Evolutionary conservation across 164 flowering plant genomes (phyloP), one percentile per base, ranked within the genome.

Genomic region (Liquidambar formosana): DNA sequence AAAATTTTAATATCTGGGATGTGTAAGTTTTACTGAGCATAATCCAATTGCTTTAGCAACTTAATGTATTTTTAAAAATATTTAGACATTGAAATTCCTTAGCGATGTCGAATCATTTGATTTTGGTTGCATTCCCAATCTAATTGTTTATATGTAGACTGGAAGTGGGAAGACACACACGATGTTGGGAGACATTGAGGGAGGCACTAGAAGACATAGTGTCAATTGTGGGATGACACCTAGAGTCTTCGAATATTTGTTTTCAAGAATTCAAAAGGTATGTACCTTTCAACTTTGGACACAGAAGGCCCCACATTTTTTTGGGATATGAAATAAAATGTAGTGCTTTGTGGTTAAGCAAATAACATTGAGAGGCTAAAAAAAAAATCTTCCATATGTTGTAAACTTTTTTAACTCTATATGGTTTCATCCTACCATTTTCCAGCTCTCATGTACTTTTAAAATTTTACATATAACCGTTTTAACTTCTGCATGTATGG

Each of bases 91-190:
- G n/a, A n/a, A n/a, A n/a, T n/a, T n/a, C n/a, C n/a, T n/a, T n/a
- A n/a, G n/a, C n/a, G n/a, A 33, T 33, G 26, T 16, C 22, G 16
- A 43, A 46, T 45, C 22, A 48, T 47, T 58, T 25, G 13, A 52
- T 63, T 19, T 26, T 33, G 3, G 18, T 22, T 28, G 57, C 38
- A 64, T 41, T 48, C 1, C 12, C 21, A 16, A 49, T 12, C 11
- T 19, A 48, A 14, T 45, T 58, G 12, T 69, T 57, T 62, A 16
- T 61, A 0, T 72, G 57, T 73, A 96, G 99, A 96, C 99, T 74
- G 99, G 99, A 53, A 96, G 99, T 83, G 99, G 99, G 1, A 96
- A 96, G 77, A 96, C 99, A 44, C 97, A 96, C 71, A 96, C 99
- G 25, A 96, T 96, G 99, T 83, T 96, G 61, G 99, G 99, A 73